Evolutionary conservation across 192 early-diverging fungal genomes (phyloP).

Genomic region (Coemansia sp.): DNA sequence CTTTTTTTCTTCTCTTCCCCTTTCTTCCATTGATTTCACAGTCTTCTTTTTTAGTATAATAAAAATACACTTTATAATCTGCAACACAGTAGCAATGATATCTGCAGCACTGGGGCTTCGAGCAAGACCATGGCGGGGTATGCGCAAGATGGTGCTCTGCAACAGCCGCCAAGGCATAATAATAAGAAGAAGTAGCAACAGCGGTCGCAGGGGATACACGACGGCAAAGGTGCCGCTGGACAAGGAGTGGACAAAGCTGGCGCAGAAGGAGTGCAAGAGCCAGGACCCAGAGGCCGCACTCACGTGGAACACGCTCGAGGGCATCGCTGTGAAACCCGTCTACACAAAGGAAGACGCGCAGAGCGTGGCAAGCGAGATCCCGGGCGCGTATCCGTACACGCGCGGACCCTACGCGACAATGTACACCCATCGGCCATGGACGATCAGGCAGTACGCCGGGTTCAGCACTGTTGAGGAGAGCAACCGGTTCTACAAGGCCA

Average conservation of each 20-base stretch:
- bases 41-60: too few species aligned
- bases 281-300: constrained; percentile 73
- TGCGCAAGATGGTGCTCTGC: background rate
- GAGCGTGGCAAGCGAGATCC: constrained; percentile 66
- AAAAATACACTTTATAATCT: background rate
- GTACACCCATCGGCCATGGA: constrained; percentile 86
- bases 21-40: background rate
- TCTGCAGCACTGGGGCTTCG: constrained; percentile 1
- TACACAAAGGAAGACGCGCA: constrained; percentile 75
- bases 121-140: background rate
- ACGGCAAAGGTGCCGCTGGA: constrained; percentile 59
- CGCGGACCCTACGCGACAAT: constrained; percentile 82
- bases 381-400: constrained; percentile 86
- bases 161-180: background rate
- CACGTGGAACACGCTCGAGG: constrained; percentile 84
- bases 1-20: background rate
- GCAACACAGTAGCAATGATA: background rate
- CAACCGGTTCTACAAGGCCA: constrained; percentile 86
- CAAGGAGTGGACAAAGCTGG: constrained; percentile 71
- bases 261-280: constrained; percentile 84
- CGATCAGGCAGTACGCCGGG: constrained; percentile 86
- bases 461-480: constrained; percentile 91
- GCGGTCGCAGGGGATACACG: constrained; percentile 4
- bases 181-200: background rate
- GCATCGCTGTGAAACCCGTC: constrained; percentile 82